Conservation (phyloP, 2,329 filamentous ascomycete species). For the Myotisia sp. region DNA sequence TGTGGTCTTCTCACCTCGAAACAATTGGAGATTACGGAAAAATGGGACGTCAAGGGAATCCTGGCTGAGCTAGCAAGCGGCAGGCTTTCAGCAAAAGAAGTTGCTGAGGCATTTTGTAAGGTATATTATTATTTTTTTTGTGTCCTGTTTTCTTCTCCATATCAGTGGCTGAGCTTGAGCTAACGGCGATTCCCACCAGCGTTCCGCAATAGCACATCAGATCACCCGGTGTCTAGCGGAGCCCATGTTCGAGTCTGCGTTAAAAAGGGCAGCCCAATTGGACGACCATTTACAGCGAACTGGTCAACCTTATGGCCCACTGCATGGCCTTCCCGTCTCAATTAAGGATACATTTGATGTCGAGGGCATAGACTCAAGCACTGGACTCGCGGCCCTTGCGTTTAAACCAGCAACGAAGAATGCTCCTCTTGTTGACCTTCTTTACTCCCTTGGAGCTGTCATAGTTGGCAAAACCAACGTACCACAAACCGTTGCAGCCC, state of each 20-base stretch:
- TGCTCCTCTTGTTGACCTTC: slow-evolving; percentile 43
- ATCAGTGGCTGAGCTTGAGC: slow-evolving; percentile 1
- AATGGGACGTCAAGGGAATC: slow-evolving; percentile 32
- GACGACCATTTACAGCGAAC: slow-evolving; percentile 31
- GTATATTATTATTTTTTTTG: slow-evolving; percentile 12
- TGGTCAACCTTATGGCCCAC: slow-evolving; percentile 38
- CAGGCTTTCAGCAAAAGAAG: slow-evolving; percentile 29
- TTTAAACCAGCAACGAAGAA: slow-evolving; percentile 44
- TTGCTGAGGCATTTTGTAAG: slow-evolving; percentile 43
- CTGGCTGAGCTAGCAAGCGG: slow-evolving; percentile 22
- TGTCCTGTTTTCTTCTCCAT: background rate
- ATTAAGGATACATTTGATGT: slow-evolving; percentile 36
- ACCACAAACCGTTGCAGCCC: slow-evolving; percentile 41
- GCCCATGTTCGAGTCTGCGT: slow-evolving; percentile 37
- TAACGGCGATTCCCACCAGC: too few relatives aligned
- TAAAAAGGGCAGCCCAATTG: slow-evolving; percentile 35
- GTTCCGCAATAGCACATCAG: slow-evolving; percentile 28
- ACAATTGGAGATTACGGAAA: slow-evolving; percentile 44
- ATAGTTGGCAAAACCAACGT: slow-evolving; percentile 59
- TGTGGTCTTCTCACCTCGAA: slow-evolving; percentile 38
- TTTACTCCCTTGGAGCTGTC: slow-evolving; percentile 48
- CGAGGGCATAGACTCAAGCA: slow-evolving; percentile 39
- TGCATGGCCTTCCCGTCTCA: slow-evolving; percentile 48
- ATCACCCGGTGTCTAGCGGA: slow-evolving; percentile 38
- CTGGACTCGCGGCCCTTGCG: slow-evolving; percentile 47